A percentile compares a stretch with the other conserved stretches of the same genome.
These are phyloP conservation scores for Saccharomycopsis malanga DNA, from an alignment of 805 yeast genomes.

Conservation along the genomic window DNA sequence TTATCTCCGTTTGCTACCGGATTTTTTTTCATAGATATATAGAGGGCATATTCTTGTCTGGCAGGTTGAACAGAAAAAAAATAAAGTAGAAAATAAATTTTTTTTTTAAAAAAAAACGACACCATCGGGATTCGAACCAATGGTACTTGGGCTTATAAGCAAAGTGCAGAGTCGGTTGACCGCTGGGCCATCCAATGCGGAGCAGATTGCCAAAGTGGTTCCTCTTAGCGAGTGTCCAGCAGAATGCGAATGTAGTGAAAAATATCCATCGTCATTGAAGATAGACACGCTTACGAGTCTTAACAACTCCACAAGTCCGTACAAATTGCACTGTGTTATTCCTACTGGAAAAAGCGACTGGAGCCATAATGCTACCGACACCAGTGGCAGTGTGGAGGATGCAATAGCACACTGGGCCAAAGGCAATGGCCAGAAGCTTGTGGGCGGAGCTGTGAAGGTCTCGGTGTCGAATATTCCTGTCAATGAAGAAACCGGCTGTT, in stretches of 20 bases:
- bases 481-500: slow-evolving; percentile 38
- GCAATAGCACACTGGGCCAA: slow-evolving; percentile 37
- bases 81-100: no score
- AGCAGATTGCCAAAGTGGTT: slow-evolving; percentile 31
- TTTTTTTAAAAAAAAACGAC: no score
- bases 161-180: neutral
- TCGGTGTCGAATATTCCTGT: slow-evolving; percentile 50
- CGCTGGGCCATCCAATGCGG: slow-evolving; percentile 1
- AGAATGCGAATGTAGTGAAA: slow-evolving; percentile 52
- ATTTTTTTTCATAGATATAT: no score
- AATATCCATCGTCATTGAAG: slow-evolving; percentile 45
- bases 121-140: no score
- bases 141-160: slow-evolving; percentile 5
- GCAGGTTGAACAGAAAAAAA: no score
- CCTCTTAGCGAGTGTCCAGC: slow-evolving; percentile 44
- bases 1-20: no score
- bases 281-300: slow-evolving; percentile 39
- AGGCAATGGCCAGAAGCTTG: slow-evolving; percentile 24
- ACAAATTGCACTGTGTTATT: slow-evolving; percentile 65
- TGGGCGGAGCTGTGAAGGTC: slow-evolving; percentile 37
- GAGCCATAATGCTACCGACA: slow-evolving; percentile 64
- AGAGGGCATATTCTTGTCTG: no score
- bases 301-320: slow-evolving; percentile 66
- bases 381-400: slow-evolving; percentile 39
- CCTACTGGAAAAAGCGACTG: slow-evolving; percentile 85